A percentile compares a stretch with the other conserved stretches of the same genome.
Conservation (phyloP, 208 protist genomes). For the Trypanosoma rangeli region DNA sequence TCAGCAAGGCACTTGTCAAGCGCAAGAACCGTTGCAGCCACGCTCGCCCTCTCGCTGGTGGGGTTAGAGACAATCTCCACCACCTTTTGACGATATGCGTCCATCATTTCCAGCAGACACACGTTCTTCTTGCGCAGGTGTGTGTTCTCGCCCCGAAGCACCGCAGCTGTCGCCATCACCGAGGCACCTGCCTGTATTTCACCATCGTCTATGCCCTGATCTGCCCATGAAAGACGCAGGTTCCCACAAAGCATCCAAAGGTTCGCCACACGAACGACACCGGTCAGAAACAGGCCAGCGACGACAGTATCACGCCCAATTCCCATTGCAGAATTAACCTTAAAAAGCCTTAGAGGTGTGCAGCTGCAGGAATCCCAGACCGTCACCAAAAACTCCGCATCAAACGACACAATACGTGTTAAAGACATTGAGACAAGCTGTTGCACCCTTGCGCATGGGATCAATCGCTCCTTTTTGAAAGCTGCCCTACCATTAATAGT, state of each 20-base stretch:
- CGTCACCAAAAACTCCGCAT: conserved; percentile 24
- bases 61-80: conserved; percentile 11
- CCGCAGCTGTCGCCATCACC: not conserved
- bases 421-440: conserved; percentile 10
- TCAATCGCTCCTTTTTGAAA: conserved; percentile 18
- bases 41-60: not conserved
- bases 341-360: conserved; percentile 22
- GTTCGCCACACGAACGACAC: not conserved
- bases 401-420: conserved; percentile 19
- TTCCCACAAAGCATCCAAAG: conserved; percentile 12
- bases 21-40: conserved; percentile 5
- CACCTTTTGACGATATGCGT: conserved; percentile 21
- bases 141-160: conserved; percentile 1
- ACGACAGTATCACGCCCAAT: not conserved
- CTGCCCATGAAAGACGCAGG: conserved; percentile 10
- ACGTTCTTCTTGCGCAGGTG: conserved; percentile 9
- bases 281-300: conserved; percentile 2
- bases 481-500: not conserved
- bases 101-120: conserved; percentile 25
- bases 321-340: conserved; percentile 19
- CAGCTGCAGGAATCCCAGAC: conserved; percentile 23
- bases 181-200: not conserved
- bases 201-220: conserved; percentile 4
- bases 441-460: conserved; percentile 19
- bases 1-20: conserved; percentile 25